Base-by-base conservation (phyloP, 169 alveolate genomes). In the Babesia ovis region DNA sequence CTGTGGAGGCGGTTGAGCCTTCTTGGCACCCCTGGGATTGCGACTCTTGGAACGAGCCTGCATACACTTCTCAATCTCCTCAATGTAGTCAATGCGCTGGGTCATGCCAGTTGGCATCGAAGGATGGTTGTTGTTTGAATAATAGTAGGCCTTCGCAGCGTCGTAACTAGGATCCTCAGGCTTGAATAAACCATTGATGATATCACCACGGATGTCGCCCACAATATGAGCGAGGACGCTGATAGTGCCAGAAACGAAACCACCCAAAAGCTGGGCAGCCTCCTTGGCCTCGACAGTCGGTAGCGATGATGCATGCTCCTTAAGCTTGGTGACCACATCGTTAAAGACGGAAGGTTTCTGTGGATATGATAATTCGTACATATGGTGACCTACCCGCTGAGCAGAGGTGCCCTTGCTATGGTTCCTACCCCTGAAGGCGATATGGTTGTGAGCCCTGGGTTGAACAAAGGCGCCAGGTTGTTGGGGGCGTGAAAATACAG, bases 81-180 rank as follows among this genome's bases (percentile, higher is more conserved):
- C 85, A 0, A 57, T 62, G 80, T 81, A 81, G 68, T 81, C 89
- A 4, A 81, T 81, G 50, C 89, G 76, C 69, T 81, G 85, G 18
- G 89, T 81, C 54, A 81, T 46, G 3, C 79, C 85, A 12, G 81
- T 46, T 18, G 51, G 59, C 14, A 46, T 32, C 27, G 54, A 18
- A 0, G 67, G 59, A 34, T 56, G 71, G 66, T 71, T 46, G 46
- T 51, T 37, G n/a, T 23, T 25, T 12, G 84, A 31, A 46, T 81
- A 81, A 45, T 81, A 81, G 67, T 81, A 72, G 12, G 84, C 60
- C 45, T 61, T 61, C 0, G 85, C 85, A 0, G 85, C 84, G 53
- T 81, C 80, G 55, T 81, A 81, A 27, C 54, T 69, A 43, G 88
- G 83, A 29, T 79, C 87, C 22, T 81, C 89, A 16, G 69, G 55